phyloP scores from a whole-genome alignment of 1,139 yeast genomes.

The Lodderomyces margitis region DNA sequence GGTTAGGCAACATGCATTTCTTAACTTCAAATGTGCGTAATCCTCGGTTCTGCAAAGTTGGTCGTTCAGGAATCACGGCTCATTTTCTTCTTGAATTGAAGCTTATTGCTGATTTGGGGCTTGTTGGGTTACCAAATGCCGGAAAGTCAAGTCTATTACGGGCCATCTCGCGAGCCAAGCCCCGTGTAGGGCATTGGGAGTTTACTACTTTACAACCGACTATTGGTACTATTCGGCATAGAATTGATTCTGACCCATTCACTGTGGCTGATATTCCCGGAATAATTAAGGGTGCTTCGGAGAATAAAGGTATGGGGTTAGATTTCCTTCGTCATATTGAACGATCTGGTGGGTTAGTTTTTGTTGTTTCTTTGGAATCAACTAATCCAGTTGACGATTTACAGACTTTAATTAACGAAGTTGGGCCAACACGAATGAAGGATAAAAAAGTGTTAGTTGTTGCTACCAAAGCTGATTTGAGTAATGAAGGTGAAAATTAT shows the following conservation, averaged over 20 bases:
- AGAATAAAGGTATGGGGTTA: constrained; percentile 88
- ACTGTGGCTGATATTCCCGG: constrained; percentile 99
- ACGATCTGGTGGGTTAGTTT: constrained; percentile 83
- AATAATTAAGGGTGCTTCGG: constrained; percentile 80
- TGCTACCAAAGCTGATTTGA: constrained; percentile 89
- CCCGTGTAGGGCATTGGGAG: constrained; percentile 95
- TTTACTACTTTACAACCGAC: constrained; percentile 93
- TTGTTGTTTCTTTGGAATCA: constrained; percentile 75
- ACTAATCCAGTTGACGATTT: constrained; percentile 65
- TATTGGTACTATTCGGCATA: constrained; percentile 76
- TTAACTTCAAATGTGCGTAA: constrained; percentile 78
- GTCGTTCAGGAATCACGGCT: constrained; percentile 67
- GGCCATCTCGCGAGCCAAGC: constrained; percentile 88
- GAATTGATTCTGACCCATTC: constrained; percentile 69
- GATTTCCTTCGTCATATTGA: constrained; percentile 91
- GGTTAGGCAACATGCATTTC: constrained; percentile 95
- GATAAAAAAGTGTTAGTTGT: constrained; percentile 68
- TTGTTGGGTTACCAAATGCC: constrained; percentile 95
- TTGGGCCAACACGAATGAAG: constrained; percentile 60
- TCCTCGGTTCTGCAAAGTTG: constrained; percentile 82
- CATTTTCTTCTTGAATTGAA: constrained; percentile 79
- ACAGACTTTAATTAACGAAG: constrained; percentile 58
- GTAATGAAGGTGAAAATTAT: constrained; percentile 48
- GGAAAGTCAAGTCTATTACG: constrained; percentile 88
- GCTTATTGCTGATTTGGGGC: constrained; percentile 85